Conservation (phyloP, 2,329 filamentous ascomycete genomes). For the Penicillium sclerotiorum region DNA sequence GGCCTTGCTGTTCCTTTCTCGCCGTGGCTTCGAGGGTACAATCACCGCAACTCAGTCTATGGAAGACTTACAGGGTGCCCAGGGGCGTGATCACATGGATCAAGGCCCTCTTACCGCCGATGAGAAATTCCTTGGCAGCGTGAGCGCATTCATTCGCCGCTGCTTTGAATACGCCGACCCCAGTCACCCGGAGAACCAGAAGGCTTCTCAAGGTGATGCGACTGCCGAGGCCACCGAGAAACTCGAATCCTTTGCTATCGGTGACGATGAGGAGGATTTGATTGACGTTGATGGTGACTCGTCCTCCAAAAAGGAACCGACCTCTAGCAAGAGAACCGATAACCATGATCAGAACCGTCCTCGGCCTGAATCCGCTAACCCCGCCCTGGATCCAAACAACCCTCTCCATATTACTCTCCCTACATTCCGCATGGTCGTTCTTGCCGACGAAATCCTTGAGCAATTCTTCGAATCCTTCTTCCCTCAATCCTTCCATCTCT, state of each 20-base stretch:
- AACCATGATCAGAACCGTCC: constrained; percentile 53
- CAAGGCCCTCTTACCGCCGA: constrained; percentile 65
- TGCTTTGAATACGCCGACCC: constrained; percentile 99
- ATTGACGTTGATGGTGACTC: constrained; percentile 42
- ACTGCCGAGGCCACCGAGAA: constrained; percentile 38
- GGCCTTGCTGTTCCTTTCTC: constrained; percentile 86
- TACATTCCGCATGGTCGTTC: constrained; percentile 97
- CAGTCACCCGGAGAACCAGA: constrained; percentile 69
- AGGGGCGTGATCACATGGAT: constrained; percentile 37
- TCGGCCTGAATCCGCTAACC: constrained; percentile 77
- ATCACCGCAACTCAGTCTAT: constrained; percentile 67
- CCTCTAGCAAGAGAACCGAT: constrained; percentile 18
- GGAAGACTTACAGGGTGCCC: constrained; percentile 51
- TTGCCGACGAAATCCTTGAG: constrained; percentile 92
- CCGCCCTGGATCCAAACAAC: constrained; percentile 87
- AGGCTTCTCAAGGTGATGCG: constrained; percentile 33
- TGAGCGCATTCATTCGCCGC: constrained; percentile 91
- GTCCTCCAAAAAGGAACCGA: constrained; percentile 27
- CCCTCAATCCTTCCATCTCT: constrained; percentile 86
- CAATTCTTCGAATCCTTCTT: constrained; percentile 98
- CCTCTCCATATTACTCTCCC: constrained; percentile 94
- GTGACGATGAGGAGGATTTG: constrained; percentile 63
- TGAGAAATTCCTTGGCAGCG: constrained; percentile 86
- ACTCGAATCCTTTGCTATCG: constrained; percentile 70
- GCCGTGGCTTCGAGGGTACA: constrained; percentile 78